Percentiles rank a stretch among this genome's conserved stretches.
Evolutionary conservation across 2,329 filamentous ascomycete species (phyloP).

Genomic region (Aureobasidium musti): DNA sequence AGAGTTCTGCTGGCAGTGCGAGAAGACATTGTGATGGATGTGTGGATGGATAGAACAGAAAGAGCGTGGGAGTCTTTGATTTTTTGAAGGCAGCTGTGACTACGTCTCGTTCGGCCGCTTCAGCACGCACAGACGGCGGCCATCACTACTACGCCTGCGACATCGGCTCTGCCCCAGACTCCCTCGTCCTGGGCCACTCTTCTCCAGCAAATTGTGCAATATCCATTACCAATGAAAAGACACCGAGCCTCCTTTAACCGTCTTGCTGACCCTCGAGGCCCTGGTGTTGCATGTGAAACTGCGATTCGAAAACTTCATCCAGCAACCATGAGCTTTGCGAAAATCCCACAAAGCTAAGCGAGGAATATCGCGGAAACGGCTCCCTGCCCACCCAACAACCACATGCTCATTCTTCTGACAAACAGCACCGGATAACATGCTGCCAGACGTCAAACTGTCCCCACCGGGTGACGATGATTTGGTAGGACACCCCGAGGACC

Average conservation of each 20-base stretch:
- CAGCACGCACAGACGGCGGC: conserved; percentile 13
- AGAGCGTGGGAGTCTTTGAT: conserved; percentile 15
- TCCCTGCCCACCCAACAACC: conserved; percentile 12
- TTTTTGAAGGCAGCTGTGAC: conserved; percentile 26
- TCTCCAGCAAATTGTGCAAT: conserved; percentile 28
- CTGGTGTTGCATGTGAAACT: conserved; percentile 3
- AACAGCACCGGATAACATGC: conserved; percentile 14
- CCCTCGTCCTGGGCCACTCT: neutral
- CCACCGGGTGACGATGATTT: conserved; percentile 15
- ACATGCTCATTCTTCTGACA: conserved; percentile 16
- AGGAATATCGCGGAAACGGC: conserved; percentile 16
- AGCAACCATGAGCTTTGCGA: neutral
- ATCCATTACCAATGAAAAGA: conserved; percentile 23
- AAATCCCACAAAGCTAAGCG: conserved; percentile 28
- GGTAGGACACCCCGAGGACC: conserved; percentile 9
- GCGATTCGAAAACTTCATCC: neutral
- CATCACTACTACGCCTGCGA: neutral
- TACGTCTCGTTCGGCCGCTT: conserved; percentile 10
- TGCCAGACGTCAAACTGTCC: neutral
- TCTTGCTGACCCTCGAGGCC: conserved; percentile 11
- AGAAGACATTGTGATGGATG: conserved; percentile 66
- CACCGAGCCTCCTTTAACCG: neutral
- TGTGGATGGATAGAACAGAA: conserved; percentile 26
- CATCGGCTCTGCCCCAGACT: conserved; percentile 21
- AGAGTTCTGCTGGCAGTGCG: conserved; percentile 67